Evolutionary conservation across 441 rosid genomes (phyloP), one percentile per base, ranked within the genome.

Genomic region (Aleurites moluccanus): DNA sequence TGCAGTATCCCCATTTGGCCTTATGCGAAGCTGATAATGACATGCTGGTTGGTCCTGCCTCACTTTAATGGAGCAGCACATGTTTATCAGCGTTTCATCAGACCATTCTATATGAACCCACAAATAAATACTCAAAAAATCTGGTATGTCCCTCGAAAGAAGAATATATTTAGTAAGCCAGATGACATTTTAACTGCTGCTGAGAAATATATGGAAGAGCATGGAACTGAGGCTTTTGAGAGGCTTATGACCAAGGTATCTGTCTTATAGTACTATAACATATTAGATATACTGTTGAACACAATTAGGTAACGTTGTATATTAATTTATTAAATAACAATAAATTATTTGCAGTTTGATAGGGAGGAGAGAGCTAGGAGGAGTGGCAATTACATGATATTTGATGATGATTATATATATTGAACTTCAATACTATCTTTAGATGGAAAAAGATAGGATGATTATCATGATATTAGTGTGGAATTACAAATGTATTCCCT

Each of bases 1-100:
- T 72, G 73, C 89, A 95, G 99, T 91, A 75, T 95, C 62, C 95
- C 97, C 0, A 77, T 95, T 30, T 95, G 98, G 98, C 84, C 95
- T 0, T 89, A 84, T 64, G 83, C 80, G 1, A 96, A 93, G 89
- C 86, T 96, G 83, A 84, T 93, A 42, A 62, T 89, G 74, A 88
- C 94, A 66, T 96, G 98, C 80, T 96, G 99, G 99, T 85, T 93
- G 75, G 99, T 92, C 52, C 84, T 93, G 73, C 99, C 99, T 0
- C 86, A 93, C 80, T 93, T 96, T 82, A 96, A 93, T 16, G 99
- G 99, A 20, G 99, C 99, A 70, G 93, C 99, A 35, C 83, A 93
- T 80, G 97, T 95, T 33, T 95, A 95, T 69, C 84, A 89, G 81
- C 90, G 83, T 69, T 88, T 86, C 77, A 85, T 95, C 45, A 90